phyloP scores from a whole-genome alignment of 176 grass and related monocot species.

The Rhipidocladum racemiflorum region DNA sequence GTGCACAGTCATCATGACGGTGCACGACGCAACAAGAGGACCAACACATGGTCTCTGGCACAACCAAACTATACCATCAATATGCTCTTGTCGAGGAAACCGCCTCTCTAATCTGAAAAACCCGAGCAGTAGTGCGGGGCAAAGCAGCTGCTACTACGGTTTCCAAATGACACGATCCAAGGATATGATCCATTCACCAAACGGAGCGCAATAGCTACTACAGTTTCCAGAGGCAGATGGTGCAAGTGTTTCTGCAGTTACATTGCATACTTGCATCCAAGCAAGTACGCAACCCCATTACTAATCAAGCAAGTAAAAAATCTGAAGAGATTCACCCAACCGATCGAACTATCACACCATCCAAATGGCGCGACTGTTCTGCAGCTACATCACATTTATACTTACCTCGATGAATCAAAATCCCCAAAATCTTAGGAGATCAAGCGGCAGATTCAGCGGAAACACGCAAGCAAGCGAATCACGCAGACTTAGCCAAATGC shows the following conservation, averaged over 20 bases:
- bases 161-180: background rate
- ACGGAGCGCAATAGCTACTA: background rate
- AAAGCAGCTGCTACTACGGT: background rate
- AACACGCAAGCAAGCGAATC: background rate
- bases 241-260: background rate
- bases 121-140: background rate
- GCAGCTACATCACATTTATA: background rate
- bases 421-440: background rate
- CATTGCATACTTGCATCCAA: background rate
- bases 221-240: background rate
- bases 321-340: background rate
- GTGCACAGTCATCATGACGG: background rate
- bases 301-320: background rate
- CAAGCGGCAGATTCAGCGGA: background rate
- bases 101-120: background rate
- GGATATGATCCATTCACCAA: background rate
- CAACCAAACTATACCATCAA: background rate
- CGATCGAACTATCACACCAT: background rate
- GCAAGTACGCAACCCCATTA: background rate
- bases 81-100: background rate
- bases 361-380: background rate
- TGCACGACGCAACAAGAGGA: constrained; percentile 13
- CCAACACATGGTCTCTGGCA: constrained; percentile 8
- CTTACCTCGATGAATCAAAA: background rate
- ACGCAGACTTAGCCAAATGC: background rate